phyloP scores from a whole-genome alignment of 2,329 filamentous ascomycete genomes.

The Penicillium occitanis region DNA sequence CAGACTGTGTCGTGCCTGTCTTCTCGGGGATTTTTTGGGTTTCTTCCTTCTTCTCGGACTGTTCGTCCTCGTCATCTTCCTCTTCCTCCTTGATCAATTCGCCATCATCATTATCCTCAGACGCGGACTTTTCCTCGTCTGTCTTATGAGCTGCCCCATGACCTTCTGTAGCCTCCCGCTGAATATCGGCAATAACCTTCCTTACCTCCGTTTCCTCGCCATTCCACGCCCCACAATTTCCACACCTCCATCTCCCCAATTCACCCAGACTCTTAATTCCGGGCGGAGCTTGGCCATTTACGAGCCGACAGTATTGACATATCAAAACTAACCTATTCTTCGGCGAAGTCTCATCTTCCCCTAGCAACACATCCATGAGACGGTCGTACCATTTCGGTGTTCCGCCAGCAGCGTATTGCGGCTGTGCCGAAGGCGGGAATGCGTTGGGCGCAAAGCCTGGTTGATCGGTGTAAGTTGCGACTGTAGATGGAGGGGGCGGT shows the following conservation, averaged over 20 bases:
- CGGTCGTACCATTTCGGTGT: conserved; percentile 85
- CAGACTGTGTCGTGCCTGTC: conserved; percentile 1
- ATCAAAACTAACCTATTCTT: conserved; percentile 90
- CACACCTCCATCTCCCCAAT: conserved; percentile 83
- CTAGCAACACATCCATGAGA: conserved; percentile 84
- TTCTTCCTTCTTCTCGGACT: not conserved
- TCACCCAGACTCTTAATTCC: conserved; percentile 76
- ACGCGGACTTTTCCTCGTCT: not conserved
- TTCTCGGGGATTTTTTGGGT: not conserved
- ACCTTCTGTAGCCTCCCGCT: not conserved
- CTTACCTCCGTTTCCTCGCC: conserved; percentile 75
- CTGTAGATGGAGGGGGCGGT: conserved; percentile 23
- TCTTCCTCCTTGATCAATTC: not conserved
- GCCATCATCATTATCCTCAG: not conserved
- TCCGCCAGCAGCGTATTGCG: conserved; percentile 35
- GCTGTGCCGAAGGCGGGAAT: conserved; percentile 34
- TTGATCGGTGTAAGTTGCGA: conserved; percentile 32
- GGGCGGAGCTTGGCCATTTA: conserved; percentile 94
- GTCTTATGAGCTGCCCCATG: not conserved
- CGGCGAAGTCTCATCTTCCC: conserved; percentile 88
- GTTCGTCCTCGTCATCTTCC: not conserved
- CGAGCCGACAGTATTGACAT: conserved; percentile 76
- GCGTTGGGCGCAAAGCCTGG: conserved; percentile 52
- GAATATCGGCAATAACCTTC: conserved; percentile 68
- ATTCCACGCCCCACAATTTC: conserved; percentile 78